A percentile compares a stretch with the other conserved stretches of the same genome.
Evolutionary conservation across 1,284 basidiomycete genomes (phyloP).

Genomic region (Naganishia sp.): DNA sequence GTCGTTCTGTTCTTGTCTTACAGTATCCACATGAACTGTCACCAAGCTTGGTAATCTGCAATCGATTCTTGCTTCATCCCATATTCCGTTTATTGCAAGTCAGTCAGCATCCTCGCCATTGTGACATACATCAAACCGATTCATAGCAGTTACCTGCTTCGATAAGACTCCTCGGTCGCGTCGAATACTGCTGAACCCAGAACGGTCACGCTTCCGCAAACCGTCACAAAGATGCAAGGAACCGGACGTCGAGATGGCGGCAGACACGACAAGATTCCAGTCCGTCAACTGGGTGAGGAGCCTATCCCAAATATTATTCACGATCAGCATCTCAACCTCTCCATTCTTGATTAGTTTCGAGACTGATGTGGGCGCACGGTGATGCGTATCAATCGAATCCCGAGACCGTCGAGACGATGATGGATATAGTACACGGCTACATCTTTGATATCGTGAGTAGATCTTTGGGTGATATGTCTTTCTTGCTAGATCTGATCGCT

Average conservation of each 20-base stretch:
- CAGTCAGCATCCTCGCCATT: too few relatives aligned
- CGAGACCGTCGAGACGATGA: conserved; percentile 25
- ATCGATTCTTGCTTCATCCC: too few relatives aligned
- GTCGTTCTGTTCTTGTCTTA: too few relatives aligned
- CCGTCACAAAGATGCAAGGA: neutral
- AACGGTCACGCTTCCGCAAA: too few relatives aligned
- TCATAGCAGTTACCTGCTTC: too few relatives aligned
- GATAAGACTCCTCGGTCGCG: too few relatives aligned
- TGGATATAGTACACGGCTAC: conserved; percentile 25
- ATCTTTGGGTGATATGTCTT: neutral
- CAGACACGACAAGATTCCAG: conserved; percentile 21
- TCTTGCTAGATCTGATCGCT: neutral
- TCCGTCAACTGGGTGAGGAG: conserved; percentile 18
- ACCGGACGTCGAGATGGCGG: conserved; percentile 8
- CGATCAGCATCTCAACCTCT: neutral
- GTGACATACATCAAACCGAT: too few relatives aligned
- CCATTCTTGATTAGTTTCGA: neutral
- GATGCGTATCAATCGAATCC: conserved; percentile 17
- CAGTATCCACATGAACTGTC: too few relatives aligned
- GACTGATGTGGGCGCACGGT: conserved; percentile 21
- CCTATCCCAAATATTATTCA: neutral
- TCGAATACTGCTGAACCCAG: too few relatives aligned
- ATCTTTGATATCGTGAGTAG: conserved; percentile 23
- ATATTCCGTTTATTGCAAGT: too few relatives aligned
- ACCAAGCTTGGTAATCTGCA: too few relatives aligned